Conservation (phyloP, 2,329 filamentous ascomycete genomes). For the Balansia obtecta region DNA sequence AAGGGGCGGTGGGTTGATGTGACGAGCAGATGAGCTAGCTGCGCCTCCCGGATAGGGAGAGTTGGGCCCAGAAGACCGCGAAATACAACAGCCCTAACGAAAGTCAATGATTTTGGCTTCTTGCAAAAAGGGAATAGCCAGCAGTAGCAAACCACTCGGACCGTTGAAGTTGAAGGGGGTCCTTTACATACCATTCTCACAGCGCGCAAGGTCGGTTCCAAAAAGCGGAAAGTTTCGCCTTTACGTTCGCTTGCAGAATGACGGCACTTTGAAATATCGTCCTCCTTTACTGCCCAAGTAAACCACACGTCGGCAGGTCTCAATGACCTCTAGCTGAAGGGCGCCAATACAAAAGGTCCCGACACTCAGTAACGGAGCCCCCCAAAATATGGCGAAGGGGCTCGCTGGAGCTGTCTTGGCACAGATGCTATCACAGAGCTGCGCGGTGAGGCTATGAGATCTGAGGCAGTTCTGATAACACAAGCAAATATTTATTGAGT, state of each 20-base stretch:
- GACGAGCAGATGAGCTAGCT: slow-evolving; percentile 37
- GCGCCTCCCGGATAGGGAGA: slow-evolving; percentile 40
- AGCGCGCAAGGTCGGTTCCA: neutral
- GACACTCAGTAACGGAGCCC: neutral
- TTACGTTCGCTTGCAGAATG: too few relatives aligned
- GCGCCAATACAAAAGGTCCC: neutral
- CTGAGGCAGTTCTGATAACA: neutral
- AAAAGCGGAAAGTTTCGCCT: neutral
- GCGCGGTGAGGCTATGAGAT: neutral
- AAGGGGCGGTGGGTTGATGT: slow-evolving; percentile 34
- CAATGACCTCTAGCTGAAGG: neutral
- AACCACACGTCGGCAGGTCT: neutral
- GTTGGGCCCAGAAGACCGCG: slow-evolving; percentile 36
- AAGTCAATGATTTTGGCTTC: neutral
- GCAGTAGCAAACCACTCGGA: too few relatives aligned
- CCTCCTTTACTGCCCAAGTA: neutral
- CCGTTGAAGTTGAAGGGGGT: too few relatives aligned
- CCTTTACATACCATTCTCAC: neutral
- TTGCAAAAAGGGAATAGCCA: too few relatives aligned
- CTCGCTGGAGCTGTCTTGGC: neutral
- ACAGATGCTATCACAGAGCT: neutral
- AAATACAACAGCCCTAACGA: slow-evolving; percentile 47
- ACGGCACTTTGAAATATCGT: neutral
- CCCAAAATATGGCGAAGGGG: neutral
- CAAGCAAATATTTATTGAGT: neutral